These are phyloP conservation scores for Coemansia biformis DNA, from an alignment of 192 early-diverging fungal genomes.

Conservation along the genomic window DNA sequence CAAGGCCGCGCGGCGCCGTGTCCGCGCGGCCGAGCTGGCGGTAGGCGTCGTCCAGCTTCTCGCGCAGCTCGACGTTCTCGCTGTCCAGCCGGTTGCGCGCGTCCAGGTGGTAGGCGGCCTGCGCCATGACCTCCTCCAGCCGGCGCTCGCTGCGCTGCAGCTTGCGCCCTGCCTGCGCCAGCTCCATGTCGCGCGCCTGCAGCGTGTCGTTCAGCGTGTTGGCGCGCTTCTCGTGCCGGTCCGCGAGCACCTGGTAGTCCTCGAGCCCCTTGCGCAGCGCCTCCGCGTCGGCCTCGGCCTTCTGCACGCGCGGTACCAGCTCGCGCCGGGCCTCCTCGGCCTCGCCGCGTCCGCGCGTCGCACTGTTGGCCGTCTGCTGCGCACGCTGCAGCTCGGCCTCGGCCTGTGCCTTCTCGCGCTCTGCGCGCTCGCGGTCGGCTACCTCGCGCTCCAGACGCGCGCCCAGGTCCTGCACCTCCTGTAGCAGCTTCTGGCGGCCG, in stretches of 20 bases:
- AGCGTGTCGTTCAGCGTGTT: slow-evolving; percentile 58
- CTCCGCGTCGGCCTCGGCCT: slow-evolving; percentile 61
- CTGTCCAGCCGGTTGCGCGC: slow-evolving; percentile 56
- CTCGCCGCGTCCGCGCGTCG: slow-evolving; percentile 60
- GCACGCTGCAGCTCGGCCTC: slow-evolving; percentile 61
- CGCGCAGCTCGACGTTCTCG: slow-evolving; percentile 61
- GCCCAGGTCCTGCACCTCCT: slow-evolving; percentile 56
- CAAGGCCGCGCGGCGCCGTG: slow-evolving; percentile 55
- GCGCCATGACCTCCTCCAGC: slow-evolving; percentile 61
- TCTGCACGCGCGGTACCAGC: slow-evolving; percentile 50
- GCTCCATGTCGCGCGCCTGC: slow-evolving; percentile 56
- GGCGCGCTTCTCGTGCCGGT: slow-evolving; percentile 66
- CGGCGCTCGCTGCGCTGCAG: slow-evolving; percentile 63
- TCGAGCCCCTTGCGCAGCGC: slow-evolving; percentile 39
- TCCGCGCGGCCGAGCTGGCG: slow-evolving; percentile 53
- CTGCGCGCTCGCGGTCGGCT: slow-evolving; percentile 53
- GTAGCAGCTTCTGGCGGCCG: slow-evolving; percentile 57
- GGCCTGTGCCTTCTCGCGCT: slow-evolving; percentile 58
- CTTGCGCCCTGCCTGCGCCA: slow-evolving; percentile 56
- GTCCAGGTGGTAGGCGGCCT: slow-evolving; percentile 66
- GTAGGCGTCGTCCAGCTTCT: slow-evolving; percentile 54
- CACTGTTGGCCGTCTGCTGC: slow-evolving; percentile 52
- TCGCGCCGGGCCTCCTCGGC: slow-evolving; percentile 61
- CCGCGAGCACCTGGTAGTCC: slow-evolving; percentile 66
- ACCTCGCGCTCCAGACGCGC: slow-evolving; percentile 53